These are phyloP conservation scores for Schoenoplectus tabernaemontani DNA, from an alignment of 202 grass and related monocot genomes.

Conservation along the genomic window DNA sequence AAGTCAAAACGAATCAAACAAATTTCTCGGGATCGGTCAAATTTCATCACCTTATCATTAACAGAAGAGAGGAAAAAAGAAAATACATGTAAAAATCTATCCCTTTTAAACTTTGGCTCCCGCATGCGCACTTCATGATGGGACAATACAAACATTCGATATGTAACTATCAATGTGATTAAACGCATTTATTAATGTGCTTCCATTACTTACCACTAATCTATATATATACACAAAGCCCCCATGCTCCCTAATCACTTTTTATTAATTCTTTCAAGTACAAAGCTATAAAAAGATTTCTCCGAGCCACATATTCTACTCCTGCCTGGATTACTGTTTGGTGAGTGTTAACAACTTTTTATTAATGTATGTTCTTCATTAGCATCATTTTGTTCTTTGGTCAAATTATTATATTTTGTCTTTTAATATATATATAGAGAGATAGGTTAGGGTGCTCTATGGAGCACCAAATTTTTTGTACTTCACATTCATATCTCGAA, in stretches of 20 bases:
- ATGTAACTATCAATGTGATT: slow-evolving; percentile 17
- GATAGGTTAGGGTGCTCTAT: too few species aligned
- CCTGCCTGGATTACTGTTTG: slow-evolving; percentile 2
- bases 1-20: too few species aligned
- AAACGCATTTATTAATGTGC: slow-evolving; percentile 16
- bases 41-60: too few species aligned
- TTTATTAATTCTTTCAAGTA: slow-evolving; percentile 13
- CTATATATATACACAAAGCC: slow-evolving; percentile 26
- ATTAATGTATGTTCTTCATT: slow-evolving; percentile 18
- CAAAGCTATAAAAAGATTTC: not conserved
- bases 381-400: not conserved
- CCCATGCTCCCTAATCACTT: slow-evolving; percentile 23
- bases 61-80: not conserved
- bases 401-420: slow-evolving; percentile 11
- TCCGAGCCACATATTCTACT: too few species aligned
- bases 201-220: slow-evolving; percentile 19
- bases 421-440: too few species aligned
- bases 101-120: slow-evolving; percentile 29
- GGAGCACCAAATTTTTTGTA: too few species aligned
- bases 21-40: too few species aligned
- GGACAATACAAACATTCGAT: slow-evolving; percentile 8
- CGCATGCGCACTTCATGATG: slow-evolving; percentile 37
- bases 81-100: not conserved
- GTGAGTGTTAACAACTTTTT: slow-evolving; percentile 8
- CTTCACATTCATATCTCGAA: too few species aligned